These are phyloP conservation scores for Arabidopsis suecica DNA, from an alignment of 345 rosid species.

Conservation along the genomic window DNA sequence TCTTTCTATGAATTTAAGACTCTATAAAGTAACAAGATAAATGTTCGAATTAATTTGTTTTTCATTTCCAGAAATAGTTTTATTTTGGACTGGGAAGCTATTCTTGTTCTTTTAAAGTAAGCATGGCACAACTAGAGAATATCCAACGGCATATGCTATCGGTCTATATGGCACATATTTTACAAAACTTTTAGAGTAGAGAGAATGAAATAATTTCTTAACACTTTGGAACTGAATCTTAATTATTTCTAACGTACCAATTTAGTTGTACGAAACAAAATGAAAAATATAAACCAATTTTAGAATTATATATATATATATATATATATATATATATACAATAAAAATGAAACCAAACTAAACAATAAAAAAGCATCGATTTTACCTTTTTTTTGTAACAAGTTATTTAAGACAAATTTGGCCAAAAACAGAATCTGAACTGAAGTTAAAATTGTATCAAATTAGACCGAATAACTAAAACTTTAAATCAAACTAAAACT, in stretches of 20 bases:
- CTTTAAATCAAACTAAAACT: not conserved
- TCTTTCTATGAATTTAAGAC: constrained; percentile 23
- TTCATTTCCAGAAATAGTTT: constrained; percentile 7
- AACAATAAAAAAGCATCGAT: not conserved
- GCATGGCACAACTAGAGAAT: constrained; percentile 43
- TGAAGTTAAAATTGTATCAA: not conserved
- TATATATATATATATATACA: not conserved
- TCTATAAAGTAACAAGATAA: constrained; percentile 30
- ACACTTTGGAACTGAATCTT: not conserved
- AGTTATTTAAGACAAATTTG: not conserved
- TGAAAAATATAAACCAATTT: not conserved
- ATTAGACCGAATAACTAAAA: constrained; percentile 19
- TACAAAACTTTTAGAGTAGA: too few relatives aligned
- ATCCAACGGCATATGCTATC: constrained; percentile 66
- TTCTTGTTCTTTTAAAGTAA: constrained; percentile 38
- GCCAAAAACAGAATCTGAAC: not conserved
- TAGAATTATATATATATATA: too few relatives aligned
- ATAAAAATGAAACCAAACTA: not conserved
- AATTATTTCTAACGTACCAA: not conserved
- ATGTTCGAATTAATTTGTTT: constrained; percentile 18
- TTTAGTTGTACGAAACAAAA: not conserved
- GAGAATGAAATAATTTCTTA: not conserved
- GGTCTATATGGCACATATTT: not conserved
- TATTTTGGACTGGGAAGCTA: constrained; percentile 31
- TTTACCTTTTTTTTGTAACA: not conserved